phyloP scores from a whole-genome alignment of 2,329 filamentous ascomycete genomes.

The Penicillium decumbens region DNA sequence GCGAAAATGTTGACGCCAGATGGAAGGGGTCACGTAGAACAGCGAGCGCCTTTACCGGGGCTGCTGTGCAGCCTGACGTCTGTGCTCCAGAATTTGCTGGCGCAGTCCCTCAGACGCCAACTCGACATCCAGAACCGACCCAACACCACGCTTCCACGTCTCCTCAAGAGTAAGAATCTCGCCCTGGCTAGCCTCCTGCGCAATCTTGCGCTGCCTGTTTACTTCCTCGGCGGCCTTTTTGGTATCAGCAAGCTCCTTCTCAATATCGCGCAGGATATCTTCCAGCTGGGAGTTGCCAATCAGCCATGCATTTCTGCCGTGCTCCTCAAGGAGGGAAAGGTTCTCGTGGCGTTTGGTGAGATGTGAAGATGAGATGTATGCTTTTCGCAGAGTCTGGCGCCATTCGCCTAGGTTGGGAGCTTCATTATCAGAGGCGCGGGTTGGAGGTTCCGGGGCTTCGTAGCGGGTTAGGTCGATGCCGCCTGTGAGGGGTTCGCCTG shows the following conservation, averaged over 20 bases:
- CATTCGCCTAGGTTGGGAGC: slow-evolving; percentile 43
- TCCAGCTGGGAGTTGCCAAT: slow-evolving; percentile 78
- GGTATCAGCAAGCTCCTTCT: slow-evolving; percentile 66
- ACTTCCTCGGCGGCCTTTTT: slow-evolving; percentile 68
- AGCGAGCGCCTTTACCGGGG: slow-evolving; percentile 22
- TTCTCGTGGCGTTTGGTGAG: slow-evolving; percentile 54
- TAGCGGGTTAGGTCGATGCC: slow-evolving; percentile 77
- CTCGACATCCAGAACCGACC: slow-evolving; percentile 78
- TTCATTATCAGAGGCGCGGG: slow-evolving; percentile 34
- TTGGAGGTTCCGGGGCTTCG: slow-evolving; percentile 65
- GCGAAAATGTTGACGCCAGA: background rate
- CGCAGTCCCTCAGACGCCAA: slow-evolving; percentile 71
- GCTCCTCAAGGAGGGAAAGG: slow-evolving; percentile 69
- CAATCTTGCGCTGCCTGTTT: slow-evolving; percentile 63
- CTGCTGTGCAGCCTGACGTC: slow-evolving; percentile 41
- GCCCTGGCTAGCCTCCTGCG: slow-evolving; percentile 65
- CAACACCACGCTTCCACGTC: slow-evolving; percentile 73
- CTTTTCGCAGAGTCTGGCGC: slow-evolving; percentile 50
- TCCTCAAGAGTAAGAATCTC: slow-evolving; percentile 73
- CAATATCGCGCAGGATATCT: slow-evolving; percentile 62
- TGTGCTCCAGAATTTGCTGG: slow-evolving; percentile 61
- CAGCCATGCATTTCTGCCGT: slow-evolving; percentile 89
- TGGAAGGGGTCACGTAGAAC: background rate
- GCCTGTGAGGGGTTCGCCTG: slow-evolving; percentile 54
- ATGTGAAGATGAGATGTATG: slow-evolving; percentile 57